A percentile compares a stretch with the other conserved stretches of the same genome.
phyloP scores from a whole-genome alignment of 768 basidiomycete genomes.

The Dioszegia aurantiaca region DNA sequence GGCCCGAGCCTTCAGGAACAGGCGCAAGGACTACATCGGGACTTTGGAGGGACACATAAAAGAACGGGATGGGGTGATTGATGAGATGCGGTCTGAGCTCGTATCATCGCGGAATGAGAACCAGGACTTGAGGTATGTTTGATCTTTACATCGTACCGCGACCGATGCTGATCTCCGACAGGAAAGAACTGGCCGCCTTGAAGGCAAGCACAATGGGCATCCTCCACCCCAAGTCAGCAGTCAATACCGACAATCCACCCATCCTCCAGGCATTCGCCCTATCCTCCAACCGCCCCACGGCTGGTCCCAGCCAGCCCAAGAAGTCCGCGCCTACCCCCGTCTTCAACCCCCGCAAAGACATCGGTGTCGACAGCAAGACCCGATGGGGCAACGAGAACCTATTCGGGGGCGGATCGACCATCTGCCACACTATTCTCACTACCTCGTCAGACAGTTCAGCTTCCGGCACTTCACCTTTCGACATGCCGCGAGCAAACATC shows the following conservation, averaged over 20 bases:
- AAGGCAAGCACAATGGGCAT: slow-evolving; percentile 50
- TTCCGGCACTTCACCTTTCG: slow-evolving; percentile 5
- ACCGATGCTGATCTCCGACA: slow-evolving; percentile 26
- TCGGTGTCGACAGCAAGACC: slow-evolving; percentile 41
- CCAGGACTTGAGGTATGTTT: slow-evolving; percentile 60
- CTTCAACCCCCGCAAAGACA: slow-evolving; percentile 53
- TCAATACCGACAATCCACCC: slow-evolving; percentile 26
- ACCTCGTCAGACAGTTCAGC: slow-evolving; percentile 58
- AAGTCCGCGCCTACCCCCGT: slow-evolving; percentile 24
- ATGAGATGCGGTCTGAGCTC: slow-evolving; percentile 78
- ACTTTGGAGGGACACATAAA: slow-evolving; percentile 91
- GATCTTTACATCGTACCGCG: slow-evolving; percentile 1
- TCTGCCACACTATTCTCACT: slow-evolving; percentile 77
- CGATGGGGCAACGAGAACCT: slow-evolving; percentile 56
- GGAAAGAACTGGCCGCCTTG: slow-evolving; percentile 53
- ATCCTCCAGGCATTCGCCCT: slow-evolving; percentile 27
- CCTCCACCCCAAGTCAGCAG: slow-evolving; percentile 38
- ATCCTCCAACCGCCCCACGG: slow-evolving; percentile 20
- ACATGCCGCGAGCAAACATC: slow-evolving; percentile 68
- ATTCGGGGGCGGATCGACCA: slow-evolving; percentile 61
- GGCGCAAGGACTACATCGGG: slow-evolving; percentile 93
- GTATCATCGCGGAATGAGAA: slow-evolving; percentile 78
- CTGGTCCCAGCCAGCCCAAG: slow-evolving; percentile 11
- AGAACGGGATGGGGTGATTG: slow-evolving; percentile 84
- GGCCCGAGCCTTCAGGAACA: slow-evolving; percentile 89